Percentiles rank a stretch among this genome's conserved stretches.
phyloP scores from a whole-genome alignment of 106 monocot genomes.

The Allium fistulosum region DNA sequence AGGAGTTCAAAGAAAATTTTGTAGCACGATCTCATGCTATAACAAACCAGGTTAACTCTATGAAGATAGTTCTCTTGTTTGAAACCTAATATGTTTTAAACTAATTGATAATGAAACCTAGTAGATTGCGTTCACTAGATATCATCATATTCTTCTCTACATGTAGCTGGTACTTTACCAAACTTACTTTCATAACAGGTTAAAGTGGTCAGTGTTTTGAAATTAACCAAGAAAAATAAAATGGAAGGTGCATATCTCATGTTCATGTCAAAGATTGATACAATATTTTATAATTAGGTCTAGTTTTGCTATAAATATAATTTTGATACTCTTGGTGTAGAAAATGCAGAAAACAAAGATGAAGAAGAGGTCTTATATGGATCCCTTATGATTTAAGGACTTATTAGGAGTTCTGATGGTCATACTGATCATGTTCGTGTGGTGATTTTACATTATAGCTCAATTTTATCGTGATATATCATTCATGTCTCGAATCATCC shows the following conservation, averaged over 20 bases:
- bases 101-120: too few species aligned
- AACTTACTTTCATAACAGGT: constrained; percentile 58
- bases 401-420: constrained; percentile 65
- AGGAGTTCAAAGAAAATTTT: constrained; percentile 88
- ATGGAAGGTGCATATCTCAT: constrained; percentile 68
- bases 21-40: constrained; percentile 37
- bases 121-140: background rate
- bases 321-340: constrained; percentile 11
- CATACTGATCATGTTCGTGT: constrained; percentile 88
- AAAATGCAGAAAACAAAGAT: constrained; percentile 21
- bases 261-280: too few species aligned
- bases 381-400: constrained; percentile 76
- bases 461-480: background rate
- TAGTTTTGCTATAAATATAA: too few species aligned
- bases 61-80: constrained; percentile 31
- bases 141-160: background rate
- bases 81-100: too few species aligned
- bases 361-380: constrained; percentile 71
- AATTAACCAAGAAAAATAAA: constrained; percentile 27
- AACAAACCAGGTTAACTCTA: constrained; percentile 29
- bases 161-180: background rate
- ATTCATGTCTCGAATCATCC: too few species aligned
- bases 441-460: constrained; percentile 11
- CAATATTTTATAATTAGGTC: too few species aligned
- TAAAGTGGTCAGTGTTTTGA: constrained; percentile 56